Evolutionary conservation across 1,284 basidiomycete species (phyloP).

Genomic region (Marasmius tenuissimus): DNA sequence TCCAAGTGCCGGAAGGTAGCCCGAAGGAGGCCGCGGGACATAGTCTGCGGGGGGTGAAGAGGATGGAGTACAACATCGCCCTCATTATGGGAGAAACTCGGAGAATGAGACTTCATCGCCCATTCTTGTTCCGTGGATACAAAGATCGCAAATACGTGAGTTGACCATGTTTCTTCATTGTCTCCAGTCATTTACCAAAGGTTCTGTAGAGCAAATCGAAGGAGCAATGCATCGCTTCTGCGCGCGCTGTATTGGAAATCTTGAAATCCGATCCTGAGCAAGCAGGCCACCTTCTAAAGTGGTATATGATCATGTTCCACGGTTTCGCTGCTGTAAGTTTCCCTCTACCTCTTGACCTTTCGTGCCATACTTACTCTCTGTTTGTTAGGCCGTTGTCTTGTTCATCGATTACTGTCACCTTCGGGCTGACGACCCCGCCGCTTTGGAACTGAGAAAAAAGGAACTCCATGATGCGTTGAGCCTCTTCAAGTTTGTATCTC

Average conservation of each 20-base stretch:
- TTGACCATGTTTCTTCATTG: too few species aligned
- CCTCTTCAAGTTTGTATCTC: slow-evolving; percentile 14
- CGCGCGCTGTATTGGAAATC: slow-evolving; percentile 18
- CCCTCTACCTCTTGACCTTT: not conserved
- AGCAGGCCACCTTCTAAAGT: slow-evolving; percentile 20
- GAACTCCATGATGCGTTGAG: slow-evolving; percentile 21
- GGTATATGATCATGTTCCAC: slow-evolving; percentile 25
- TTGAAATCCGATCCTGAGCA: slow-evolving; percentile 21
- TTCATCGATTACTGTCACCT: slow-evolving; percentile 24
- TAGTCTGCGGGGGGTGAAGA: slow-evolving; percentile 13
- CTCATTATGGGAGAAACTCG: slow-evolving; percentile 25
- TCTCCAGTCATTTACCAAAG: too few species aligned
- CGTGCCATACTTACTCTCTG: not conserved
- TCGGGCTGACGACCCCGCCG: slow-evolving; percentile 15
- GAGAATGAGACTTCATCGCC: slow-evolving; percentile 14
- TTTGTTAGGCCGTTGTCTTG: slow-evolving; percentile 22
- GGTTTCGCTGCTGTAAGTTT: slow-evolving; percentile 23
- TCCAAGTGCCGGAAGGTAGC: slow-evolving; percentile 7
- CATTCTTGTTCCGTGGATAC: not conserved
- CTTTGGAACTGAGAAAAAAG: slow-evolving; percentile 11
- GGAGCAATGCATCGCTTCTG: slow-evolving; percentile 21
- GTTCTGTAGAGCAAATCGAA: slow-evolving; percentile 18
- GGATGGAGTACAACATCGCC: slow-evolving; percentile 20
- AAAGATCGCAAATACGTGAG: too few species aligned
- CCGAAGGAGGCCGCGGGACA: not conserved